Evolutionary conservation across 2,329 filamentous ascomycete genomes (phyloP).

Genomic region (Trichoderma breve): DNA sequence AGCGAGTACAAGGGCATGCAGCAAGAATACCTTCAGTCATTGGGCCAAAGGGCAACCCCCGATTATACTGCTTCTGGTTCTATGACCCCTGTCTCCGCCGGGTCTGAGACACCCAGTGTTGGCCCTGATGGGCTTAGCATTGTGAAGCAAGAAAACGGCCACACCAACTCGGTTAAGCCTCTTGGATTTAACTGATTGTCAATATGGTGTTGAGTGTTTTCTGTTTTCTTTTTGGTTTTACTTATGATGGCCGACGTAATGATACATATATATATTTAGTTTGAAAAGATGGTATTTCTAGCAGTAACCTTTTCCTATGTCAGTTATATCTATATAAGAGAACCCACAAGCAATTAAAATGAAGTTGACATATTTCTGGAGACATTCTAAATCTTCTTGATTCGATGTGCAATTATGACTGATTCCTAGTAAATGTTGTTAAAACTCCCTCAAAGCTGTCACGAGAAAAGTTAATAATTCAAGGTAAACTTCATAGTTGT

Average conservation of each 20-base stretch:
- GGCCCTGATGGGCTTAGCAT: background rate
- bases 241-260: background rate
- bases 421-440: background rate
- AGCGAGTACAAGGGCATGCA: conserved; percentile 22
- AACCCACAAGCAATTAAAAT: background rate
- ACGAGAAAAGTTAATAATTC: background rate
- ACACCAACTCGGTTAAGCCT: background rate
- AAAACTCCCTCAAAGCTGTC: background rate
- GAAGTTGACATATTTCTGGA: background rate
- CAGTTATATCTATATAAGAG: background rate
- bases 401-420: background rate
- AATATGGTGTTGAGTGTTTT: background rate
- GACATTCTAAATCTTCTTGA: background rate
- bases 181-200: background rate
- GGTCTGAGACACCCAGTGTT: background rate
- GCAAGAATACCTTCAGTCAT: conserved; percentile 20
- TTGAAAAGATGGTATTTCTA: background rate
- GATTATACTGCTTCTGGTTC: background rate
- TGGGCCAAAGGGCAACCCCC: conserved; percentile 1
- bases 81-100: background rate
- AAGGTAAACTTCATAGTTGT: background rate
- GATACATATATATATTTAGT: background rate
- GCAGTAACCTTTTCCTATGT: background rate
- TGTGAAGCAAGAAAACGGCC: background rate
- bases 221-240: background rate